A percentile compares a stretch with the other conserved stretches of the same genome.
These are phyloP conservation scores for Inonotus obliquus DNA, from an alignment of 1,284 basidiomycete genomes.

Conservation along the genomic window DNA sequence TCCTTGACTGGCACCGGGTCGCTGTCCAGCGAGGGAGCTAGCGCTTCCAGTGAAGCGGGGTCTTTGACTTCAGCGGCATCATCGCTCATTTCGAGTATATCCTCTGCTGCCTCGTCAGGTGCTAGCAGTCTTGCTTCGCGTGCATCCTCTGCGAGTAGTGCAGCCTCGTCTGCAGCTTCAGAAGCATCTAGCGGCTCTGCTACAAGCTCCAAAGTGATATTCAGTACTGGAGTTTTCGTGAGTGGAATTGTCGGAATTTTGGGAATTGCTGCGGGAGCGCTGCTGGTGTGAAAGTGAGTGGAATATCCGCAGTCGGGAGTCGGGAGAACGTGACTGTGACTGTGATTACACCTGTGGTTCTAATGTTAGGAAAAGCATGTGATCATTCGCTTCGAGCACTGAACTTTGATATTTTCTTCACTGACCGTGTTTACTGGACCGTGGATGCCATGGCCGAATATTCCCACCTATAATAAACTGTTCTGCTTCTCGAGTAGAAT, in stretches of 20 bases:
- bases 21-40: neutral
- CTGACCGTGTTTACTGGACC: too few species aligned
- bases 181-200: neutral
- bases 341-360: too few species aligned
- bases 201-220: neutral
- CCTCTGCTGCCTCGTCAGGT: neutral
- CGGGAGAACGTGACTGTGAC: too few species aligned
- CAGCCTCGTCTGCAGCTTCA: neutral
- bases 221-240: neutral
- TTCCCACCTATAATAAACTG: too few species aligned
- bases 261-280: neutral
- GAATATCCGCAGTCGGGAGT: neutral
- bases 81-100: neutral
- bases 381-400: too few species aligned
- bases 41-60: neutral
- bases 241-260: neutral
- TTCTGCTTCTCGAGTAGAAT: too few species aligned
- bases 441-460: too few species aligned
- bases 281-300: neutral
- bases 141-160: neutral
- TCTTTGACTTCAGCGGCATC: neutral
- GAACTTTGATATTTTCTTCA: too few species aligned
- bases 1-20: too few species aligned
- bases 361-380: too few species aligned
- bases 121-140: neutral